Evolutionary conservation across 768 basidiomycete species (phyloP), one percentile per base, ranked within the genome.

Genomic region (Omphalotus guepiniiformis): DNA sequence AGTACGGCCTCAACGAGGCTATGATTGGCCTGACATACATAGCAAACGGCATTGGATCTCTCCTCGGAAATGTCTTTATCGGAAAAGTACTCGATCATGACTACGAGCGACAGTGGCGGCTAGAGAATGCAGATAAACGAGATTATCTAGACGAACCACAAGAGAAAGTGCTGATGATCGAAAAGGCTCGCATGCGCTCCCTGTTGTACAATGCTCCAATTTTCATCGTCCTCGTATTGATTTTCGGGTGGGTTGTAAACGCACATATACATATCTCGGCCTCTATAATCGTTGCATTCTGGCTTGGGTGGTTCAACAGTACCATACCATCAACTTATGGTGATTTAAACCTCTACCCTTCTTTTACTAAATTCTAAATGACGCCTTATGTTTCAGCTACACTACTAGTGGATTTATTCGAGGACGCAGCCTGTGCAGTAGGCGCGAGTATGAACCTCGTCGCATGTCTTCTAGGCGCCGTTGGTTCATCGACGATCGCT

Each of bases 1-100:
- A 35, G 11, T 46, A 46, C 25, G 28, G 34, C 26, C 25, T 46
- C 8, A 36, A 37, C 34, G 44, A 46, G 32, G 18, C 26, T 19
- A 3, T 11, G 23, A 46, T 46, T 16, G 44, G 44, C 7, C 29
- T 46, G 13, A 46, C 47, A 4, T 48, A 39, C 26, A 21, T 48
- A 8, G 27, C 47, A 25, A 48, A 48, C 21, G 47, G 38, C 19
- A n/a, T 48, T 19, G 47, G 47, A 18, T 26, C 25, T 3, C 29
- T 48, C 12, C 13, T 48, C 18, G 47, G 47, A 9, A 40, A 39
- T n/a, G 9, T 48, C 6, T 11, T 39, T 2, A 41, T 48, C n/a
- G 47, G 47, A 4, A 39, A 29, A 23, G n/a, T 39, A 21, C 36
- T 48, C 22, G 47, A 48, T 21, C 29, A 29, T 9, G 23, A 39